These are phyloP conservation scores for Pseudogymnoascus sp. DNA, from an alignment of 2,329 filamentous ascomycete genomes.

Conservation along the genomic window DNA sequence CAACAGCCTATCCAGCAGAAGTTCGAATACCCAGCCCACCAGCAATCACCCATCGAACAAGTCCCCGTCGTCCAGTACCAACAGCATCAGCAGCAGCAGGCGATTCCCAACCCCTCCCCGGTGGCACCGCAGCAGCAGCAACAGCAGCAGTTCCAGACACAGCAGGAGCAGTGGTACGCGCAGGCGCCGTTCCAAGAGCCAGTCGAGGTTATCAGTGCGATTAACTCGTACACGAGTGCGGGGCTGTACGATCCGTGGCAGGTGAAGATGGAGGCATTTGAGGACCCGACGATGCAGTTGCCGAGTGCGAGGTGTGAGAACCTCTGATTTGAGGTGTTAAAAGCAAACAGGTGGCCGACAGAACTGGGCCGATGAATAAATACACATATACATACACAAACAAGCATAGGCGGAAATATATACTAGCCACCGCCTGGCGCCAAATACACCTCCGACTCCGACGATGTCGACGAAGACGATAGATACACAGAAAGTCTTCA, in stretches of 20 bases:
- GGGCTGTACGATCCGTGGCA: slow-evolving; percentile 47
- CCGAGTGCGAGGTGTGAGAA: slow-evolving; percentile 52
- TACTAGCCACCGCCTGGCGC: background rate
- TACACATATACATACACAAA: background rate
- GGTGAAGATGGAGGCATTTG: slow-evolving; percentile 48
- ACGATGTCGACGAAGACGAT: background rate
- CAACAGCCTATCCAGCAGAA: slow-evolving; percentile 41
- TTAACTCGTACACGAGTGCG: slow-evolving; percentile 44
- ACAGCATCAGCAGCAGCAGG: slow-evolving; percentile 14
- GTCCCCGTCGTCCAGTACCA: slow-evolving; percentile 34
- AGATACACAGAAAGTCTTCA: background rate
- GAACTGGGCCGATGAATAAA: background rate
- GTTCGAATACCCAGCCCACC: slow-evolving; percentile 32
- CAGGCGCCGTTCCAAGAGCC: slow-evolving; percentile 47
- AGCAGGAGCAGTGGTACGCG: slow-evolving; percentile 48
- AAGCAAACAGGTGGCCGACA: background rate
- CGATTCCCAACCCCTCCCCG: background rate
- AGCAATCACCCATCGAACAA: slow-evolving; percentile 41
- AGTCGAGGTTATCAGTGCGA: slow-evolving; percentile 49
- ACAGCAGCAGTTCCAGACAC: slow-evolving; percentile 34
- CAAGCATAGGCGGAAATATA: background rate
- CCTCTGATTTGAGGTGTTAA: slow-evolving; percentile 34
- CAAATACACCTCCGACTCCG: background rate
- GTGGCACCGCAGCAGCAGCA: slow-evolving; percentile 34
- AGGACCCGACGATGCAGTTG: slow-evolving; percentile 51